Percentiles rank a stretch among this genome's conserved stretches.
Evolutionary conservation across 2,329 filamentous ascomycete genomes (phyloP).

Genomic region (Fusarium sp.): DNA sequence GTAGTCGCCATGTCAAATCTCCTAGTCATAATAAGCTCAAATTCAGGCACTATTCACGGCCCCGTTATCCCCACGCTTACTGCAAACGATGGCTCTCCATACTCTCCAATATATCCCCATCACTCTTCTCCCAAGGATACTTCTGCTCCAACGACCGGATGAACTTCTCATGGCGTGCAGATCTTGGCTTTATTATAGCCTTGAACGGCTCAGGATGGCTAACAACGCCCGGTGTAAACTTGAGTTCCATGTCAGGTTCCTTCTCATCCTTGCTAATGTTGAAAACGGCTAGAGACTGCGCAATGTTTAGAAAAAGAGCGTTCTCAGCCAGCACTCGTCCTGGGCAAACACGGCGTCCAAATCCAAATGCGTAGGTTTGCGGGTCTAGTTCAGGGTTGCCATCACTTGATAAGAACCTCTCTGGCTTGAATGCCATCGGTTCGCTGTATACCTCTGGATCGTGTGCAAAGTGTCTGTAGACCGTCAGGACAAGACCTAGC

Average conservation of each 20-base stretch:
- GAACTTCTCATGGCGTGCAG: slow-evolving; percentile 19
- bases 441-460: slow-evolving; percentile 36
- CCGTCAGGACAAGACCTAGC: no score
- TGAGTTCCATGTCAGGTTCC: not conserved
- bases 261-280: slow-evolving; percentile 47
- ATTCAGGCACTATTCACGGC: not conserved
- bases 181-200: slow-evolving; percentile 28
- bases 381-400: slow-evolving; percentile 48
- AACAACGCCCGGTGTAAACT: slow-evolving; percentile 34
- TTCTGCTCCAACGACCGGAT: slow-evolving; percentile 33
- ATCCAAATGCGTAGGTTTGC: slow-evolving; percentile 49
- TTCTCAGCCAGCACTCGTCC: slow-evolving; percentile 50
- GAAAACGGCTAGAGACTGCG: slow-evolving; percentile 62
- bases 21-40: not conserved
- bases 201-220: slow-evolving; percentile 35
- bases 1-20: not conserved
- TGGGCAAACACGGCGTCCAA: slow-evolving; percentile 54
- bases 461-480: slow-evolving; percentile 34
- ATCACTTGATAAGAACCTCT: slow-evolving; percentile 36
- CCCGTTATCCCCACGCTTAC: not conserved
- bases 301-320: slow-evolving; percentile 52
- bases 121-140: slow-evolving; percentile 31
- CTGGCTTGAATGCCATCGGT: slow-evolving; percentile 32
- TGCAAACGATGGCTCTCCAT: not conserved
- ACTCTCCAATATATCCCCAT: not conserved